A percentile compares a stretch with the other conserved stretches of the same genome.
phyloP scores from a whole-genome alignment of 2,329 filamentous ascomycete genomes.

The Lasiodiplodia sp. region DNA sequence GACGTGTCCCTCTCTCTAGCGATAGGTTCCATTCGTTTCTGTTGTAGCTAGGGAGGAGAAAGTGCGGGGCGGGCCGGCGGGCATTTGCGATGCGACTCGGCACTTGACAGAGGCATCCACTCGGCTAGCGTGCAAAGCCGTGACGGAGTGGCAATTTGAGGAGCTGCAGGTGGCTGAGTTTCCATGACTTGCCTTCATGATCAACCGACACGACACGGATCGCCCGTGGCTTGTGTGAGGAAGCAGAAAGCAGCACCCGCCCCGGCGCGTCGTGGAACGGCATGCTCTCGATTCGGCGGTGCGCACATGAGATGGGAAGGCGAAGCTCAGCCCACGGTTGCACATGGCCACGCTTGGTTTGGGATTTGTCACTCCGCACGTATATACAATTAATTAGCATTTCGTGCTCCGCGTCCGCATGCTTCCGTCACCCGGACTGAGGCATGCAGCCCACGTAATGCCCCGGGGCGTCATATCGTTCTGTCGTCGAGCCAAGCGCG shows the following conservation, averaged over 20 bases:
- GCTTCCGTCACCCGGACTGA: background rate
- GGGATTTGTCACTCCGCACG: constrained; percentile 11
- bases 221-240: background rate
- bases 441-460: constrained; percentile 10
- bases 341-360: background rate
- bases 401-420: background rate
- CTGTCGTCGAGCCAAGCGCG: constrained; percentile 15
- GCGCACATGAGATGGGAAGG: constrained; percentile 2
- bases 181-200: constrained; percentile 21
- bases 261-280: constrained; percentile 1
- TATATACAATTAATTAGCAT: background rate
- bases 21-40: background rate
- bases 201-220: constrained; percentile 23
- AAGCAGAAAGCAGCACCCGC: background rate
- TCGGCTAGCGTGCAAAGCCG: background rate
- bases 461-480: background rate
- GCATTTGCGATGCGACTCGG: constrained; percentile 5
- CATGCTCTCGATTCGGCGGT: constrained; percentile 1
- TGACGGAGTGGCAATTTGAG: background rate
- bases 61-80: constrained; percentile 21
- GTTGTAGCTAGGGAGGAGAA: background rate
- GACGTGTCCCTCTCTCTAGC: constrained; percentile 5
- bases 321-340: background rate
- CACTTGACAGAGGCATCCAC: background rate
- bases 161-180: constrained; percentile 7